A percentile compares a stretch with the other conserved stretches of the same genome.
These are phyloP conservation scores for Coemansia pectinata DNA, from an alignment of 192 early-diverging fungal species.

Conservation along the genomic window DNA sequence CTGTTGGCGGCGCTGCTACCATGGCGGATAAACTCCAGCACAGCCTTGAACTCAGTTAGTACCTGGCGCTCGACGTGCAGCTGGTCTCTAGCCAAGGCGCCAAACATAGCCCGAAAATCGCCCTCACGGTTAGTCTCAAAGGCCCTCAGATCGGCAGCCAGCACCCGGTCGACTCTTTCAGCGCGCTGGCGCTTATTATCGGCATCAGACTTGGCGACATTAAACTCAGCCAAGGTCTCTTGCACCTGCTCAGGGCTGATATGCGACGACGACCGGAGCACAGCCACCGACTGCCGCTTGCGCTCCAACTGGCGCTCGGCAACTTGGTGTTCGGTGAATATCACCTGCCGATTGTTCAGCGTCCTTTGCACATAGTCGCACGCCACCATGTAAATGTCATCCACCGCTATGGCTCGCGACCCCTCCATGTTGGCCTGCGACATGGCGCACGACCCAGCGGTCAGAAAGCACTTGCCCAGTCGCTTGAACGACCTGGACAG, in stretches of 20 bases:
- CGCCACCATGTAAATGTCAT: slow-evolving; percentile 30
- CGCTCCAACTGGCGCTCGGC: slow-evolving; percentile 52
- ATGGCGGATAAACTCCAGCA: slow-evolving; percentile 41
- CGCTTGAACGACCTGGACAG: slow-evolving; percentile 44
- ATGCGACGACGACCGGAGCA: slow-evolving; percentile 44
- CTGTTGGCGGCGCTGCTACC: slow-evolving; percentile 2
- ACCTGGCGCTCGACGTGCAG: slow-evolving; percentile 47
- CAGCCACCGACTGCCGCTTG: slow-evolving; percentile 53
- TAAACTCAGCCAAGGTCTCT: slow-evolving; percentile 50
- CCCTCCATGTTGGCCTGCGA: slow-evolving; percentile 51
- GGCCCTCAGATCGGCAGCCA: slow-evolving; percentile 42
- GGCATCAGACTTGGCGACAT: slow-evolving; percentile 46
- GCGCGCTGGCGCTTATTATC: slow-evolving; percentile 41
- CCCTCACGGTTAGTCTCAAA: slow-evolving; percentile 46
- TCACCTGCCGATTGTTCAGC: slow-evolving; percentile 46
- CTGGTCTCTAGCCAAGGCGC: slow-evolving; percentile 39
- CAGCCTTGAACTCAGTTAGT: slow-evolving; percentile 37
- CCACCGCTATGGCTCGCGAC: slow-evolving; percentile 45
- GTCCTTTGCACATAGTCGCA: slow-evolving; percentile 50
- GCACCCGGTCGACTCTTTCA: slow-evolving; percentile 46
- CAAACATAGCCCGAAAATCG: slow-evolving; percentile 46
- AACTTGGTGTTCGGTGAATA: slow-evolving; percentile 55
- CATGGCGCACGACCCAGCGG: slow-evolving; percentile 30
- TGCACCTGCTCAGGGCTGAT: slow-evolving; percentile 49
- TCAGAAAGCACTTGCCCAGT: slow-evolving; percentile 47